These are phyloP conservation scores for Anacardium occidentale DNA, from an alignment of 345 rosid genomes.

Conservation along the genomic window DNA sequence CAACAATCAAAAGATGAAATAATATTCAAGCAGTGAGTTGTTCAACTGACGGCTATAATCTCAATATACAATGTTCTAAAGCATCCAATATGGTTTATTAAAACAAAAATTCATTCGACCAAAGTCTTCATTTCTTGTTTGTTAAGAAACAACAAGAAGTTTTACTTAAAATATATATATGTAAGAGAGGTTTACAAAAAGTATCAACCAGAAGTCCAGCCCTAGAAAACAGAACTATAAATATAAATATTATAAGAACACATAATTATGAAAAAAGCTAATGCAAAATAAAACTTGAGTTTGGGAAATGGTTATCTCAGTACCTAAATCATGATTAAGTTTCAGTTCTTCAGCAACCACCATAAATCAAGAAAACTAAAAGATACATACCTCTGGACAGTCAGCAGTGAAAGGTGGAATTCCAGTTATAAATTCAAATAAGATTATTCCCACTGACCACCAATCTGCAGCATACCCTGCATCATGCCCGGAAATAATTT, in stretches of 20 bases:
- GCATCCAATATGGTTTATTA: not conserved
- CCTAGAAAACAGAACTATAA: not conserved
- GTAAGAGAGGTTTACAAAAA: no score
- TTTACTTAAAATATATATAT: no score
- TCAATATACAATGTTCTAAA: not conserved
- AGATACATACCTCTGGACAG: conserved; percentile 58
- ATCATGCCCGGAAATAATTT: conserved; percentile 28
- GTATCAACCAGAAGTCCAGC: not conserved
- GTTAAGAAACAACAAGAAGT: not conserved
- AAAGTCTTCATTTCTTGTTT: no score
- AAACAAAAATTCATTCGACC: conserved; percentile 3
- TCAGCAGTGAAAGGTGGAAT: conserved; percentile 79
- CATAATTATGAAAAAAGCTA: not conserved
- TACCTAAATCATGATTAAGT: not conserved
- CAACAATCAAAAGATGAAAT: not conserved
- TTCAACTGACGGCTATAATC: not conserved
- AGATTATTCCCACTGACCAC: conserved; percentile 92
- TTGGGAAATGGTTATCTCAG: not conserved
- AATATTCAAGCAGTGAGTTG: conserved; percentile 1
- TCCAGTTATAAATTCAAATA: conserved; percentile 75
- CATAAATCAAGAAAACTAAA: conserved; percentile 8
- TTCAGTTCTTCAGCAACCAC: not conserved
- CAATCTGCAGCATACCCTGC: conserved; percentile 82
- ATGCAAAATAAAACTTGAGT: not conserved
- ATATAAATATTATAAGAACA: no score